Evolutionary conservation across 768 basidiomycete genomes (phyloP), one percentile per base, ranked within the genome.

Genomic region (Galerina marginata): DNA sequence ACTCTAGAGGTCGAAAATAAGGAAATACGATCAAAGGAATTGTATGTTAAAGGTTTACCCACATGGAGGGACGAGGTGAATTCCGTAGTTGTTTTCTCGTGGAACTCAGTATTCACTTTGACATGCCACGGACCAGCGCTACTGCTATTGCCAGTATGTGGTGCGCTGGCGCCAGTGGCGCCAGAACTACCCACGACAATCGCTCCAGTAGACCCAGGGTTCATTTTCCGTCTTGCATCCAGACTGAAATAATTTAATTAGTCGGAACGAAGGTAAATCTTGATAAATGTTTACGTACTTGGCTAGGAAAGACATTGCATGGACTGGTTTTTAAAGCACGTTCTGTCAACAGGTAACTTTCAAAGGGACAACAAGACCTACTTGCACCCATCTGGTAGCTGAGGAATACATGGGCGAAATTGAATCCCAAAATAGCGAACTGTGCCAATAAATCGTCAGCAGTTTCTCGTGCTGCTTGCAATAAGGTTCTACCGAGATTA

Each of bases 301-400:
- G 4, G 50, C 50, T 10, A 51, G 29, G 37, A 51, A 51, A 9
- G 50, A 51, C 6, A 51, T 15, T 9, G 50, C n/a, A 15, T 51
- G 50, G 36, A 51, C 50, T 51, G 36, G 29, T 16, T 16, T 16
- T 7, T 7, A 1, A 5, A 26, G 3, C 4, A 14, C n/a, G 36
- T 29, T 33, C 26, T 16, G 26, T 20, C 20, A 46, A 25, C 20
- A 23, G 45, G 5, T 4, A 51, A 10, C 6, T 23, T 16, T 9
- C 12, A 3, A 37, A 38, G 2, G 6, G 1, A 0, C 29, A 38
- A 12, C 6, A 38, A 20, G 5, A 39, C 50, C 37, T 14, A 51
- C 50, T 38, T 7, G 50, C 50, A 6, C 50, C 50, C 50, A 51
- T 51, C 25, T 38, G 36, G 25, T 51, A 51, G n/a, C 50, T 51